These are phyloP conservation scores for Graphilbum ipis-grandicollis DNA, from an alignment of 2,329 filamentous ascomycete genomes.

Conservation along the genomic window DNA sequence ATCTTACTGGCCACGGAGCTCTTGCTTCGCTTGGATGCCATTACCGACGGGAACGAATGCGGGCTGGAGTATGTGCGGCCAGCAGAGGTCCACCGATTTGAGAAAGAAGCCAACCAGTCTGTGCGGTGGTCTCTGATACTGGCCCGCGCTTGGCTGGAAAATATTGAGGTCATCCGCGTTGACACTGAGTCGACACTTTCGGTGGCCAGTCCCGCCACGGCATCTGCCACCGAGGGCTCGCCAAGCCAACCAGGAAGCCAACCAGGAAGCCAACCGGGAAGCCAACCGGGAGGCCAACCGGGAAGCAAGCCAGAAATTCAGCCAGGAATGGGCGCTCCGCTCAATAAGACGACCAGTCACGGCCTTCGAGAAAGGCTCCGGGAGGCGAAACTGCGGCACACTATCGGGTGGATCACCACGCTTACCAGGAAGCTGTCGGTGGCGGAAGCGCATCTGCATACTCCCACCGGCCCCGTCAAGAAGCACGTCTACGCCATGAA, in stretches of 20 bases:
- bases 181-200: no score
- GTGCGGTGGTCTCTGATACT: slow-evolving; percentile 51
- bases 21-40: slow-evolving; percentile 44
- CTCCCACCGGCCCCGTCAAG: neutral
- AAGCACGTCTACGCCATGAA: slow-evolving; percentile 29
- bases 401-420: slow-evolving; percentile 35
- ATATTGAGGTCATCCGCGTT: slow-evolving; percentile 31
- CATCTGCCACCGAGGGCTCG: slow-evolving; percentile 19
- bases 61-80: slow-evolving; percentile 32
- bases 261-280: neutral
- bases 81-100: slow-evolving; percentile 42
- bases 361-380: neutral
- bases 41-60: slow-evolving; percentile 41
- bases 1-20: slow-evolving; percentile 48
- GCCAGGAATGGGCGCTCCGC: neutral
- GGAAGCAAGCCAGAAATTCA: neutral
- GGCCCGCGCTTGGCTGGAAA: slow-evolving; percentile 50
- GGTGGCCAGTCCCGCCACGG: no score
- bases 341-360: neutral
- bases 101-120: slow-evolving; percentile 41
- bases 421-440: slow-evolving; percentile 33
- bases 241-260: slow-evolving; percentile 6
- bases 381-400: slow-evolving; percentile 17
- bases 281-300: no score
- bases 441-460: slow-evolving; percentile 10